Evolutionary conservation across 163 green algal species (phyloP).

Genomic region (Chloroidium sp.): DNA sequence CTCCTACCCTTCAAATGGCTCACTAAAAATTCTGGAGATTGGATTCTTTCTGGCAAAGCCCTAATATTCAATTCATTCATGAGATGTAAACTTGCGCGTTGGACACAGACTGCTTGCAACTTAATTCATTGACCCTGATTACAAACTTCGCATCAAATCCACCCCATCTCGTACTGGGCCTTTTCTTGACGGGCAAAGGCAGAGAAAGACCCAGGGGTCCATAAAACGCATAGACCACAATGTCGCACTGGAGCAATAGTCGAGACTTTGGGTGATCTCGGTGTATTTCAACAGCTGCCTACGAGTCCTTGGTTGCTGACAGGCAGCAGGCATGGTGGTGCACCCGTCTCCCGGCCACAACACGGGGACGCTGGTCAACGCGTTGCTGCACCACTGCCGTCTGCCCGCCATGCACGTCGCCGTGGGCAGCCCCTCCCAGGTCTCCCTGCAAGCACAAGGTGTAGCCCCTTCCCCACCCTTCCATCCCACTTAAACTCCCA

Average conservation of each 20-base stretch:
- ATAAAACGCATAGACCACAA: no score
- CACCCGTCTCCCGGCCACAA: constrained; percentile 81
- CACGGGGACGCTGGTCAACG: constrained; percentile 93
- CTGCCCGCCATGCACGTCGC: constrained; percentile 30
- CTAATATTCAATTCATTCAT: neutral
- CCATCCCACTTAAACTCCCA: no score
- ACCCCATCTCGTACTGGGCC: no score
- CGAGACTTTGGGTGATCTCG: no score
- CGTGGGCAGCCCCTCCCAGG: neutral
- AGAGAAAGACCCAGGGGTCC: no score
- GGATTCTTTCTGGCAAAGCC: no score
- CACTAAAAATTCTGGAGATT: neutral
- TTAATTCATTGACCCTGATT: no score
- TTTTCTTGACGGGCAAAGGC: no score
- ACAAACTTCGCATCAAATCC: no score
- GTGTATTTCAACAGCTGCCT: no score
- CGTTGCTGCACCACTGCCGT: constrained; percentile 79
- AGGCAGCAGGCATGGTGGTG: constrained; percentile 84
- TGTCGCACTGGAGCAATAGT: no score
- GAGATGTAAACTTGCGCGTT: neutral
- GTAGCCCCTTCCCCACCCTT: neutral
- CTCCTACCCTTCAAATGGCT: neutral
- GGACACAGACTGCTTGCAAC: neutral
- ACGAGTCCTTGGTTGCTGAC: neutral
- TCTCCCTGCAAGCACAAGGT: neutral